Base-by-base conservation (phyloP, 2,329 filamentous ascomycete genomes). In the Colletotrichum magnum region DNA sequence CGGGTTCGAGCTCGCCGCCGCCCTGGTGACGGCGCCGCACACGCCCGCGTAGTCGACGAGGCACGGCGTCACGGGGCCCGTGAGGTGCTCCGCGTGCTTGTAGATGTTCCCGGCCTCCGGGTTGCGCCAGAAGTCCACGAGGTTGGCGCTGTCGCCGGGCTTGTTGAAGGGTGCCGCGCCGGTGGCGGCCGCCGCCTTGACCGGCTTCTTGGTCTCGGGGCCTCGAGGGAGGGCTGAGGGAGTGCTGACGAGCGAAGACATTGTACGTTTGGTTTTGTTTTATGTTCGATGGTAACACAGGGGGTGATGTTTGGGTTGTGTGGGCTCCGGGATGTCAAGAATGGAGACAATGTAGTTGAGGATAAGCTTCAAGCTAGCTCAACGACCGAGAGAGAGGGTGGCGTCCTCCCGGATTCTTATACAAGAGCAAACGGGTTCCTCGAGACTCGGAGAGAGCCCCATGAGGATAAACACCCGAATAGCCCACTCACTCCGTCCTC, bases 41-140 rank as follows among this genome's bases (percentile, higher is more conserved):
- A 64, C 32, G n/a, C 24, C 18, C 32, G 53, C 32, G 36, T 51
- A 24, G 5, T 58, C 45, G 28, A 64, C 45, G 6, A 58, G 53
- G 13, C 45, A 51, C 21, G 43, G 52, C 21, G 47, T 52, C 28
- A 64, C 53, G 32, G 61, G 53, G 6, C 10, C 32, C 15, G 53
- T 58, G 32, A 64, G 32, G 24, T 58, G 47, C 51, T 63, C 59
- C 5, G 61, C 53, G n/a, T 52, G 32, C 3, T 28, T 45, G 32
- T 58, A 64, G 15, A 64, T 58, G 32, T 58, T 52, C 28, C 61
- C 61, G 3, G 47, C 53, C 10, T 51, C 47, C 9, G 53, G 61
- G 16, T 51, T 58, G 13, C 53, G 45, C 61, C 53, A 64, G 45
- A 64, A 47, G 7, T 41, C 16, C 53, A 16, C 16, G 32, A 58